Percentiles rank a stretch among this genome's conserved stretches.
These are phyloP conservation scores for Yarrowia deformans DNA, from an alignment of 805 yeast genomes.

Conservation along the genomic window DNA sequence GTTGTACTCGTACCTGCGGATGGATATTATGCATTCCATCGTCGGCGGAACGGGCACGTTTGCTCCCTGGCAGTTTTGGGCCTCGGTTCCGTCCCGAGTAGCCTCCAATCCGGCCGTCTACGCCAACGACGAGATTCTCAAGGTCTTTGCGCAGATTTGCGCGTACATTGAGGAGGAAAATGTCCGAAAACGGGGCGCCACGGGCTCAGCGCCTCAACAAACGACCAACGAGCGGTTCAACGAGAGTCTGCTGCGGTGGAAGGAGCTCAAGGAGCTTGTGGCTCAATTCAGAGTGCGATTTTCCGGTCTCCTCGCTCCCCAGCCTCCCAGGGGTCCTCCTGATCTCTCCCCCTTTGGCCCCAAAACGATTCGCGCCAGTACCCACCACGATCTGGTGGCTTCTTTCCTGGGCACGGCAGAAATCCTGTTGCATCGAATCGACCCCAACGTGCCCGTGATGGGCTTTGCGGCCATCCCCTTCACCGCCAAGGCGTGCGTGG, in stretches of 20 bases:
- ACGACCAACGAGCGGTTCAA: background rate
- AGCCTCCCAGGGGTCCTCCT: slow-evolving; percentile 5
- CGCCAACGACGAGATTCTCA: slow-evolving; percentile 38
- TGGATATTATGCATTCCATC: slow-evolving; percentile 39
- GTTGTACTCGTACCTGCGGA: slow-evolving; percentile 21
- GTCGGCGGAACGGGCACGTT: slow-evolving; percentile 31
- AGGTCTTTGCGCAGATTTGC: slow-evolving; percentile 4
- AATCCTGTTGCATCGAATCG: slow-evolving; percentile 23
- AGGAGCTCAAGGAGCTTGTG: background rate
- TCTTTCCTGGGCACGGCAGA: slow-evolving; percentile 2
- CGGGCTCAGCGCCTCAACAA: no score
- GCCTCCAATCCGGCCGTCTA: slow-evolving; percentile 9
- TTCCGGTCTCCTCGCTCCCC: background rate
- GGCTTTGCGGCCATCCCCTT: slow-evolving; percentile 27
- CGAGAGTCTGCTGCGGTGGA: slow-evolving; percentile 3
- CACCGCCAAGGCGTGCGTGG: slow-evolving; percentile 18
- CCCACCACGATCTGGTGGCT: slow-evolving; percentile 18
- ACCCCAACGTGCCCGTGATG: slow-evolving; percentile 27
- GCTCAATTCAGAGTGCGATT: background rate
- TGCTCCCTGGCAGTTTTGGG: slow-evolving; percentile 40
- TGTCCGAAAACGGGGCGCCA: background rate
- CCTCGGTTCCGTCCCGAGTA: background rate
- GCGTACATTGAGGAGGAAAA: slow-evolving; percentile 29
- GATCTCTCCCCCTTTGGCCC: slow-evolving; percentile 7
- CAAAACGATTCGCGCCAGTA: slow-evolving; percentile 12